Conservation (phyloP, 176 grass and related monocot species). For the Avena atlantica region DNA sequence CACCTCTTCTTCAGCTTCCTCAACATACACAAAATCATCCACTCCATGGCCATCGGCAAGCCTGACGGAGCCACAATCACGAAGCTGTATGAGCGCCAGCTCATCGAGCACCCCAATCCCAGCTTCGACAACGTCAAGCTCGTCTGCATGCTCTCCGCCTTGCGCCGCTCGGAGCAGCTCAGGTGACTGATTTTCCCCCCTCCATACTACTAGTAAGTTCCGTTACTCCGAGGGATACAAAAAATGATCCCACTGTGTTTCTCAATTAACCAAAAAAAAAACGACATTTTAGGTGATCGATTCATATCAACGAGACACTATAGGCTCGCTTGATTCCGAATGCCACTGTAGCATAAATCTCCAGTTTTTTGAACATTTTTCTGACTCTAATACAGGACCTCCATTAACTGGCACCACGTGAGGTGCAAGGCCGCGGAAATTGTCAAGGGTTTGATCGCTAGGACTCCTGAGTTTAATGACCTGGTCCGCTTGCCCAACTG, state of each 20-base stretch:
- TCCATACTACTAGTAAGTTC: neutral
- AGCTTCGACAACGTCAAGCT: neutral
- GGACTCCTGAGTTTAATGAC: slow-evolving; percentile 23
- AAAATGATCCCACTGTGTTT: neutral
- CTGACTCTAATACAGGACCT: neutral
- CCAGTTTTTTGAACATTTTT: neutral
- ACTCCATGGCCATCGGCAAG: neutral
- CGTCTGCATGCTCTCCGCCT: neutral
- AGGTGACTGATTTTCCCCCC: neutral
- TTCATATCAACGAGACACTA: no score
- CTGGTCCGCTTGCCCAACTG: slow-evolving; percentile 9
- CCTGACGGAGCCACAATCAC: neutral
- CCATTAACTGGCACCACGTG: neutral
- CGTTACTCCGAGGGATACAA: neutral
- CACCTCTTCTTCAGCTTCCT: neutral
- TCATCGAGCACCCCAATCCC: neutral
- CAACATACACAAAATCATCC: neutral
- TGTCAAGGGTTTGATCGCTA: slow-evolving; percentile 11
- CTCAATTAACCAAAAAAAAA: neutral
- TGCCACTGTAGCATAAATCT: neutral
- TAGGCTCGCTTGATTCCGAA: neutral
- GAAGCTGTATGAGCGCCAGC: neutral
- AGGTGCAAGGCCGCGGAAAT: neutral
- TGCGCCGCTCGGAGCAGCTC: neutral
- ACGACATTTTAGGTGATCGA: neutral